These are phyloP conservation scores for Mucor indicus DNA, from an alignment of 371 early-diverging fungal genomes.

Conservation along the genomic window DNA sequence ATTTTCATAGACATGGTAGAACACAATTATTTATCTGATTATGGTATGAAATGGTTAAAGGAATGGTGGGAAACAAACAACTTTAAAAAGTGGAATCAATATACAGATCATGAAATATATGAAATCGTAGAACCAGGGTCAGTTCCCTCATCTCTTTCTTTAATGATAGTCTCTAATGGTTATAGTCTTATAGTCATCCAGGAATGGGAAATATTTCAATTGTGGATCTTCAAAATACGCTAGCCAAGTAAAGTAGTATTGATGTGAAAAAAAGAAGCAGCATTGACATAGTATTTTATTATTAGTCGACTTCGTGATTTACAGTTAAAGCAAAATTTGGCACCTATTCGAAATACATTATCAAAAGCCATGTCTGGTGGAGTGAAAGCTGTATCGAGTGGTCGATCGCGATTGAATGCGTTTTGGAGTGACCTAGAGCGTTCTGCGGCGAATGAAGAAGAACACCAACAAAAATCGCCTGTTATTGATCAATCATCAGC, in stretches of 20 bases:
- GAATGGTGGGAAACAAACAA: constrained; percentile 72
- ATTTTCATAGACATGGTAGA: constrained; percentile 25
- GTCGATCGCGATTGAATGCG: constrained; percentile 47
- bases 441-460: neutral
- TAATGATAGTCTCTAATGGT: neutral
- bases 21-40: constrained; percentile 63
- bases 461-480: neutral
- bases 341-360: constrained; percentile 59
- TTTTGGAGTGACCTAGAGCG: constrained; percentile 51
- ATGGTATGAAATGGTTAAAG: constrained; percentile 60
- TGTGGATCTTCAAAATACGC: constrained; percentile 56
- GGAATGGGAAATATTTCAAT: constrained; percentile 65
- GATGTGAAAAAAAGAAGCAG: neutral
- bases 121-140: constrained; percentile 67
- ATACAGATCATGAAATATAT: constrained; percentile 64
- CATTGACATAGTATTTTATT: neutral
- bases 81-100: constrained; percentile 67
- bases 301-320: constrained; percentile 50
- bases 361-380: constrained; percentile 62
- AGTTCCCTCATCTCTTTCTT: neutral
- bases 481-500: neutral
- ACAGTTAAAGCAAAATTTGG: constrained; percentile 58
- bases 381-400: constrained; percentile 47
- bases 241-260: constrained; percentile 52
- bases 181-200: constrained; percentile 42